Evolutionary conservation across 495 filamentous ascomycete species (phyloP).

Genomic region (Clavariopsis aquatica): DNA sequence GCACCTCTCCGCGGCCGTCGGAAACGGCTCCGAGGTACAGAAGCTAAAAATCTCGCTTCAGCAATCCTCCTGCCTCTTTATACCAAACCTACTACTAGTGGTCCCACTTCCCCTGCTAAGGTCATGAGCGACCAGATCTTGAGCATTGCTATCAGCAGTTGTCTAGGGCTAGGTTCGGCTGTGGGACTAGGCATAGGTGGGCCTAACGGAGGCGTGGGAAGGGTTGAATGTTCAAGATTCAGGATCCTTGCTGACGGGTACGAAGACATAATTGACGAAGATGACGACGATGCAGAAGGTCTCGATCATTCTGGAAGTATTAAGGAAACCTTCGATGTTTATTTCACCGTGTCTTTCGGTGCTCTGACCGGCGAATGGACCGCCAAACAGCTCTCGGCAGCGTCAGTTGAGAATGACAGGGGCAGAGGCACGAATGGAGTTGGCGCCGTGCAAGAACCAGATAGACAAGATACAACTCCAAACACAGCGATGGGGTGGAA

Average conservation of each 20-base stretch:
- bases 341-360: conserved; percentile 36
- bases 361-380: conserved; percentile 40
- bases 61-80: conserved; percentile 39
- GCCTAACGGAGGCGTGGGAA: conserved; percentile 38
- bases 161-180: conserved; percentile 41
- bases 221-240: conserved; percentile 41
- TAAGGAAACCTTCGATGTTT: conserved; percentile 42
- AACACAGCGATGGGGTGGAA: conserved; percentile 48
- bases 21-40: conserved; percentile 43
- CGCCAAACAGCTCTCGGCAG: conserved; percentile 35
- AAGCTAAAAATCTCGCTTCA: conserved; percentile 45
- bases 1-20: conserved; percentile 41
- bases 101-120: conserved; percentile 14
- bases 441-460: not conserved
- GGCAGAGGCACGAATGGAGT: not conserved
- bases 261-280: conserved; percentile 43
- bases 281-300: conserved; percentile 29
- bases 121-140: conserved; percentile 35
- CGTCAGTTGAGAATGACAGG: not conserved
- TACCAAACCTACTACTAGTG: conserved; percentile 24
- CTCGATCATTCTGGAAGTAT: conserved; percentile 16
- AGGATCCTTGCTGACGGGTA: conserved; percentile 44
- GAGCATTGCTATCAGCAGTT: conserved; percentile 40
- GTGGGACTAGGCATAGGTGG: conserved; percentile 39
- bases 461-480: conserved; percentile 19